phyloP scores from a whole-genome alignment of 2,329 filamentous ascomycete genomes.

The Blastomyces parvus region DNA sequence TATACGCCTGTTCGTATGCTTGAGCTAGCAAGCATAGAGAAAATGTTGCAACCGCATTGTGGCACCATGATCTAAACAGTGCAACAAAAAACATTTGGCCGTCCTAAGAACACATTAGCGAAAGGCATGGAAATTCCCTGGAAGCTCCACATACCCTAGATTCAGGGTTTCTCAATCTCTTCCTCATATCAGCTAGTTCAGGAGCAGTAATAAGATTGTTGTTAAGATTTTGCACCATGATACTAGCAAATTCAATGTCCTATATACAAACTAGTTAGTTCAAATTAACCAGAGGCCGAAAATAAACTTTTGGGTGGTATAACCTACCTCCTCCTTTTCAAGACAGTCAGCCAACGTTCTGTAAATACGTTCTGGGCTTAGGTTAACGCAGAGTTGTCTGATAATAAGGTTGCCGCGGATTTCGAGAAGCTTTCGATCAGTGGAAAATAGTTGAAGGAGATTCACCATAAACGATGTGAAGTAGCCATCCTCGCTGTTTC shows the following conservation, averaged over 20 bases:
- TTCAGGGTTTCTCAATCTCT: slow-evolving; percentile 81
- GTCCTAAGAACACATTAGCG: slow-evolving; percentile 47
- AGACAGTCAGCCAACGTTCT: slow-evolving; percentile 91
- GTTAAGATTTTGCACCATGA: slow-evolving; percentile 98
- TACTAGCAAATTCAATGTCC: slow-evolving; percentile 95
- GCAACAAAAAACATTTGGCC: slow-evolving; percentile 93
- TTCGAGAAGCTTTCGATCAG: slow-evolving; percentile 81
- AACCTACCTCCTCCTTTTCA: slow-evolving; percentile 72
- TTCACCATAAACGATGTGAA: slow-evolving; percentile 99
- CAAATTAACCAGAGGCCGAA: neutral
- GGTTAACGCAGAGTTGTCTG: slow-evolving; percentile 79
- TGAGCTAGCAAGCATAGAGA: slow-evolving; percentile 91
- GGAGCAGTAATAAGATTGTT: slow-evolving; percentile 98
- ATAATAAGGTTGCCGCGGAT: slow-evolving; percentile 94
- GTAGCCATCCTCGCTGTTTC: slow-evolving; percentile 93
- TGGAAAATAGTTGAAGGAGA: slow-evolving; percentile 86
- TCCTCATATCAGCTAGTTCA: slow-evolving; percentile 81
- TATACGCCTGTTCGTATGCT: slow-evolving; percentile 95
- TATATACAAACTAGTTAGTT: slow-evolving; percentile 20
- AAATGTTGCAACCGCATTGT: slow-evolving; percentile 96
- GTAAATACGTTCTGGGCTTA: slow-evolving; percentile 93
- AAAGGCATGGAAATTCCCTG: neutral
- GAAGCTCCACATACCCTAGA: slow-evolving; percentile 52
- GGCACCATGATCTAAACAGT: slow-evolving; percentile 93
- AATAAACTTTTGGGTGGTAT: neutral